Evolutionary conservation across 2,329 filamentous ascomycete species (phyloP).

Genomic region (Magnaporthiopsis rhizophila): DNA sequence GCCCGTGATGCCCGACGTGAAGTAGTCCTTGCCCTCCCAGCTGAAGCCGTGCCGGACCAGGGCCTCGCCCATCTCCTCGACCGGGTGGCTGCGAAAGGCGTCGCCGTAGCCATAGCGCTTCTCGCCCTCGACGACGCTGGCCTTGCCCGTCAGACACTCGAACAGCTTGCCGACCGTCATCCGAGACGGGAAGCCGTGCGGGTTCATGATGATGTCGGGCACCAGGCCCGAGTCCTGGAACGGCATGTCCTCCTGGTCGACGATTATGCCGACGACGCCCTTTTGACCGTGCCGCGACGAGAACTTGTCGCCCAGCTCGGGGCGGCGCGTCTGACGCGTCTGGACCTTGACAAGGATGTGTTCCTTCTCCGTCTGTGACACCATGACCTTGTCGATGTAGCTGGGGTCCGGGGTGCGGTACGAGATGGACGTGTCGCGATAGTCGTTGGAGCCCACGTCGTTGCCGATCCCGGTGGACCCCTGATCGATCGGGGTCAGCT

Average conservation of each 20-base stretch:
- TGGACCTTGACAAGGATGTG: constrained; percentile 86
- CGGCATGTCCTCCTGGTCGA: constrained; percentile 93
- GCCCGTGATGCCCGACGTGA: constrained; percentile 91
- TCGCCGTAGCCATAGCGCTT: constrained; percentile 79
- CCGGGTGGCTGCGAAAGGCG: constrained; percentile 72
- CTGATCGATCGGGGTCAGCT: constrained; percentile 75
- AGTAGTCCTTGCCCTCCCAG: constrained; percentile 95
- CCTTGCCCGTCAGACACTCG: constrained; percentile 90
- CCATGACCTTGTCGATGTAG: constrained; percentile 94
- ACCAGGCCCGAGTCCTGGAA: constrained; percentile 85
- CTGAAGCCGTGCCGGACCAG: constrained; percentile 85
- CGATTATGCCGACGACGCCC: constrained; percentile 93
- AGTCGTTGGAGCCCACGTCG: constrained; percentile 54
- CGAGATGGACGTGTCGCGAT: constrained; percentile 60
- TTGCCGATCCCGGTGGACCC: constrained; percentile 63
- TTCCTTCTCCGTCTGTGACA: constrained; percentile 82
- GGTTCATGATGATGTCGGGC: constrained; percentile 99
- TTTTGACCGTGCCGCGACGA: constrained; percentile 98
- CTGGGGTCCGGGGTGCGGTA: constrained; percentile 79
- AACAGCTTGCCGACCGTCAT: constrained; percentile 99
- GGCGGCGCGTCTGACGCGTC: constrained; percentile 88
- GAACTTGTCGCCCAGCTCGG: constrained; percentile 97
- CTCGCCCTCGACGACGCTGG: constrained; percentile 75
- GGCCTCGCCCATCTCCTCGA: constrained; percentile 82
- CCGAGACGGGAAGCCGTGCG: constrained; percentile 97